A percentile compares a stretch with the other conserved stretches of the same genome.
These are phyloP conservation scores for Globisporangium takayamanum DNA, from an alignment of 352 stramenopile genomes.

Conservation along the genomic window DNA sequence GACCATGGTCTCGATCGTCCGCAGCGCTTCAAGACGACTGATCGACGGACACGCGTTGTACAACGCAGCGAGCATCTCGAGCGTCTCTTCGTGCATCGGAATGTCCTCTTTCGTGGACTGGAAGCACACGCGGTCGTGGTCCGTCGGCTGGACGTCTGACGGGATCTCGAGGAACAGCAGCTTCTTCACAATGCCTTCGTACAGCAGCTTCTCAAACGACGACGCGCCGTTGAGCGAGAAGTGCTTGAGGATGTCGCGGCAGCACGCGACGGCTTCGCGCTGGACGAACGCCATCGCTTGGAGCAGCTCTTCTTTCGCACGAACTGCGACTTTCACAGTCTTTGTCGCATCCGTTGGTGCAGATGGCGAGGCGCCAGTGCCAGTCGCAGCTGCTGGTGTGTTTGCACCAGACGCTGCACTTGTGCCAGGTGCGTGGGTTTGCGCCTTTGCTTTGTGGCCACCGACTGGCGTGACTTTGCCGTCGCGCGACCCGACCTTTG, in stretches of 20 bases:
- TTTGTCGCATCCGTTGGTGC: slow-evolving; percentile 25
- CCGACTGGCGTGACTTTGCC: slow-evolving; percentile 20
- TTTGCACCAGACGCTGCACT: slow-evolving; percentile 2
- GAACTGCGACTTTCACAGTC: slow-evolving; percentile 58
- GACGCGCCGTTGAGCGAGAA: slow-evolving; percentile 58
- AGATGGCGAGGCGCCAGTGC: not conserved
- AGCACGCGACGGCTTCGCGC: slow-evolving; percentile 60
- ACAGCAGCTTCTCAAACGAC: slow-evolving; percentile 73
- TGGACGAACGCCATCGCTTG: slow-evolving; percentile 75
- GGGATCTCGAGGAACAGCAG: slow-evolving; percentile 80
- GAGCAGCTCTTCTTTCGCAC: slow-evolving; percentile 76
- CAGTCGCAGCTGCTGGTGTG: not conserved
- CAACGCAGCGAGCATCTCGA: slow-evolving; percentile 51
- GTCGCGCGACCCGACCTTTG: slow-evolving; percentile 23
- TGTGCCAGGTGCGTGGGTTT: slow-evolving; percentile 8
- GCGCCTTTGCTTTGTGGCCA: slow-evolving; percentile 30
- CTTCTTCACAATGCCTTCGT: slow-evolving; percentile 75
- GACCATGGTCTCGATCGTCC: slow-evolving; percentile 68
- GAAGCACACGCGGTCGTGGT: slow-evolving; percentile 84
- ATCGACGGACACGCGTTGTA: slow-evolving; percentile 52
- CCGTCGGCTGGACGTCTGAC: slow-evolving; percentile 71
- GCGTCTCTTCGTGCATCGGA: slow-evolving; percentile 65
- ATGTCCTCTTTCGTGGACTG: slow-evolving; percentile 79
- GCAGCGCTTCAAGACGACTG: slow-evolving; percentile 65
- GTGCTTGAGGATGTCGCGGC: slow-evolving; percentile 62